Percentiles rank a stretch among this genome's conserved stretches.
These are phyloP conservation scores for Eleusine indica DNA, from an alignment of 176 grass and related monocot genomes.

Conservation along the genomic window DNA sequence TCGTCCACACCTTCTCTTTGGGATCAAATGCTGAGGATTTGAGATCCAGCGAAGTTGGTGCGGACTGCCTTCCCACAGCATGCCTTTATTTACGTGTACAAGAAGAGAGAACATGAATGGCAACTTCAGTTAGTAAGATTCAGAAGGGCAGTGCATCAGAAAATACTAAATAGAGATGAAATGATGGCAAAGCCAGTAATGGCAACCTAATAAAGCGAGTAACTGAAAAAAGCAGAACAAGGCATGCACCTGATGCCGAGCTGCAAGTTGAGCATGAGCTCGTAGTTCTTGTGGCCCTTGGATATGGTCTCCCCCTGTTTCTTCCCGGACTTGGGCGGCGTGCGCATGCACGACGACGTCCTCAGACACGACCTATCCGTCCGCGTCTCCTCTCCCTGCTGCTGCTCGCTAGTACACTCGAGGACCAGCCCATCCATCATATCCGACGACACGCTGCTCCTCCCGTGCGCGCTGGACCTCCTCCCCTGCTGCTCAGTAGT, in stretches of 20 bases:
- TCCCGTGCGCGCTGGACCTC: constrained; percentile 40
- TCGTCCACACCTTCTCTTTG: constrained; percentile 92
- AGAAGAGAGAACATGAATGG: constrained; percentile 8
- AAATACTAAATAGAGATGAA: background rate
- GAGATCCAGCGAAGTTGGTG: constrained; percentile 60
- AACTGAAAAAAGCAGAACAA: too few relatives aligned
- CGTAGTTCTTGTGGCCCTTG: constrained; percentile 90
- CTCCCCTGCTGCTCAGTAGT: constrained; percentile 8
- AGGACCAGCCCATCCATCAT: background rate
- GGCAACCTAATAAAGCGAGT: too few relatives aligned
- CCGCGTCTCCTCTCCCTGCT: constrained; percentile 5
- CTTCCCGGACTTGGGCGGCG: constrained; percentile 55
- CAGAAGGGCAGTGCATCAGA: constrained; percentile 16
- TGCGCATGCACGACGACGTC: constrained; percentile 43
- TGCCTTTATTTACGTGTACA: constrained; percentile 42
- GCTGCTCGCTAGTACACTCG: background rate
- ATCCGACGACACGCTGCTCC: constrained; percentile 53
- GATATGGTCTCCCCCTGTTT: constrained; percentile 88
- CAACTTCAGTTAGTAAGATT: background rate
- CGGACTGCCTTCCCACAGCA: constrained; percentile 72
- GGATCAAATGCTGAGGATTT: constrained; percentile 86
- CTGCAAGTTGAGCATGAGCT: constrained; percentile 95
- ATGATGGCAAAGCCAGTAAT: background rate
- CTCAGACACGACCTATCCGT: constrained; percentile 5
- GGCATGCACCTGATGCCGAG: constrained; percentile 69